phyloP scores from a whole-genome alignment of 169 alveolate genomes.

The Plasmodium gaboni region DNA sequence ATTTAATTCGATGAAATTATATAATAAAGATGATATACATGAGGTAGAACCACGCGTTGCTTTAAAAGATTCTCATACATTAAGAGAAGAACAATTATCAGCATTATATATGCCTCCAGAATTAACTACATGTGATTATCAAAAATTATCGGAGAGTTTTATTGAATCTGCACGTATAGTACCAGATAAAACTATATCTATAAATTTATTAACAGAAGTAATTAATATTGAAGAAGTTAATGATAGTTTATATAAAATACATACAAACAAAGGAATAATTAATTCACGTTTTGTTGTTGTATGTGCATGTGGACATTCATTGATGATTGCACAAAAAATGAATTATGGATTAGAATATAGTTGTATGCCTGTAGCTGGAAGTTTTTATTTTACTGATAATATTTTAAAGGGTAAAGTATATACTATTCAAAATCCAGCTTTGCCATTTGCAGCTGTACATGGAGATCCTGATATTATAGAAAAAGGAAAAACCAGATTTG shows the following conservation, averaged over 20 bases:
- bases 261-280: constrained; percentile 80
- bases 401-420: constrained; percentile 88
- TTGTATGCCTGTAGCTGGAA: constrained; percentile 90
- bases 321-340: constrained; percentile 88
- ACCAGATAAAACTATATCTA: constrained; percentile 56
- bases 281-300: constrained; percentile 87
- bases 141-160: constrained; percentile 82
- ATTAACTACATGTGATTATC: constrained; percentile 86
- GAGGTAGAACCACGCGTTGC: constrained; percentile 89
- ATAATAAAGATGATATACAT: constrained; percentile 79
- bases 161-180: constrained; percentile 77
- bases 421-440: constrained; percentile 89
- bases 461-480: constrained; percentile 91
- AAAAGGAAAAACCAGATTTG: constrained; percentile 85
- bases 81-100: constrained; percentile 75
- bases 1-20: constrained; percentile 79
- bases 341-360: constrained; percentile 89
- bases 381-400: constrained; percentile 87
- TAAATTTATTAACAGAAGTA: constrained; percentile 82
- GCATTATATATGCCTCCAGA: constrained; percentile 87
- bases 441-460: constrained; percentile 92
- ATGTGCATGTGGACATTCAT: constrained; percentile 91
- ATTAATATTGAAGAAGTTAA: constrained; percentile 77
- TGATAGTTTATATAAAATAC: constrained; percentile 72
- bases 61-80: constrained; percentile 37